Evolutionary conservation across 805 yeast species (phyloP), one percentile per base, ranked within the genome.

Genomic region (Starmerella scarabaei): DNA sequence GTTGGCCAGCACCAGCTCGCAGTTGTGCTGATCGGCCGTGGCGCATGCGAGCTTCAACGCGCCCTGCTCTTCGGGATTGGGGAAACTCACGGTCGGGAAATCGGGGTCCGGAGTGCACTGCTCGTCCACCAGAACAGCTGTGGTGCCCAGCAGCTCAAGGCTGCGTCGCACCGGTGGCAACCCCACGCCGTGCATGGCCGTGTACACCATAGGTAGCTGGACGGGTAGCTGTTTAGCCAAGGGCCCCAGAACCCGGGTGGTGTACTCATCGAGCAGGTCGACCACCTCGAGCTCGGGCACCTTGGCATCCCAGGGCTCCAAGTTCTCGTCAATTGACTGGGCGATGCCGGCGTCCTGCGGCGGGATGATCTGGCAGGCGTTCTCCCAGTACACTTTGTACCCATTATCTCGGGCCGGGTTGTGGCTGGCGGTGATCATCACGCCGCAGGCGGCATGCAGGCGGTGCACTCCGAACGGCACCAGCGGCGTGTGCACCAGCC

Each of bases 101-200:
- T 67, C 72, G 0, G 97, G 93, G 58, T 91, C 86, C 0, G 97
- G 94, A 0, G 47, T 17, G 3, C 67, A 65, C 57, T 88, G 98
- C 48, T 73, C 73, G 1, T 57, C 48, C 1, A 82, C 93, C n/a
- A 62, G 54, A 2, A 58, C 48, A 35, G 67, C 9, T 55, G 60
- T 53, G 3, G 63, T 54, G 1, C 63, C 68, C 17, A 72, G 54
- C 9, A 62, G 49, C 7, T 55, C 45, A 24, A 69, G 53, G 0
- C 73, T 62, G 32, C 62, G 55, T 3, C 56, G 53, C 30, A 80
- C 75, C 20, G 75, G 70, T 33, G 75, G 77, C 20, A 66, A 62
- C 0, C 98, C 98, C 6, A 88, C 94, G 8, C 98, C 98, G 58
- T 88, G 97, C 78, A 88, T 76, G 18, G 97, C 93, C 0, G 97